These are phyloP conservation scores for Mycosarcoma maydis DNA, from an alignment of 1,284 basidiomycete species.

Conservation along the genomic window DNA sequence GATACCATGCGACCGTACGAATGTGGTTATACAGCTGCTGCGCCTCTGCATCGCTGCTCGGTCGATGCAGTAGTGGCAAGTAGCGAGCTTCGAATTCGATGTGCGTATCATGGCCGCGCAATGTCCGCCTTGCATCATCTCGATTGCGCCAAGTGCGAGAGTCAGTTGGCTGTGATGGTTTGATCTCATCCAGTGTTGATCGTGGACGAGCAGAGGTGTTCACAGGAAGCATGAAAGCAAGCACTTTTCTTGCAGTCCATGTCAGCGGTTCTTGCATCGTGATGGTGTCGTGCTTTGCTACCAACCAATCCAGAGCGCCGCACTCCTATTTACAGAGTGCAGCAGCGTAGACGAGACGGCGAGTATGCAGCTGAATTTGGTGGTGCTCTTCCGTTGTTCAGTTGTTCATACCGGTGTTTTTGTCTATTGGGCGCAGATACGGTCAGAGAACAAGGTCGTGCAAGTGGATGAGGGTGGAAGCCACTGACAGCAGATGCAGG, in stretches of 20 bases:
- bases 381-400: too few species aligned
- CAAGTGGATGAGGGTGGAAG: too few species aligned
- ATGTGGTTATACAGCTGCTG: constrained; percentile 65
- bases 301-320: too few species aligned
- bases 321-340: too few species aligned
- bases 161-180: constrained; percentile 2
- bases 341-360: too few species aligned
- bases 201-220: constrained; percentile 18
- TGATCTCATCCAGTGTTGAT: constrained; percentile 9
- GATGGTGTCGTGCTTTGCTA: too few species aligned
- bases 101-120: not conserved
- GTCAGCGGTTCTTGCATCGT: constrained; percentile 12
- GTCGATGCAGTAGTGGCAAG: constrained; percentile 9
- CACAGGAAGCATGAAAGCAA: constrained; percentile 10
- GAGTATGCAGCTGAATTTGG: too few species aligned
- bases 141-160: not conserved
- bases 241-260: constrained; percentile 22
- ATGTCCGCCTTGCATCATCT: constrained; percentile 3
- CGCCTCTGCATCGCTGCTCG: constrained; percentile 47
- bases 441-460: too few species aligned
- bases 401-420: too few species aligned
- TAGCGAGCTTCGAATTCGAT: constrained; percentile 13
- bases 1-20: constrained; percentile 55
- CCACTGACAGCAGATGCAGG: too few species aligned
- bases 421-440: too few species aligned